These are phyloP conservation scores for Penicillium polonicum DNA, from an alignment of 2,329 filamentous ascomycete genomes.

Conservation along the genomic window DNA sequence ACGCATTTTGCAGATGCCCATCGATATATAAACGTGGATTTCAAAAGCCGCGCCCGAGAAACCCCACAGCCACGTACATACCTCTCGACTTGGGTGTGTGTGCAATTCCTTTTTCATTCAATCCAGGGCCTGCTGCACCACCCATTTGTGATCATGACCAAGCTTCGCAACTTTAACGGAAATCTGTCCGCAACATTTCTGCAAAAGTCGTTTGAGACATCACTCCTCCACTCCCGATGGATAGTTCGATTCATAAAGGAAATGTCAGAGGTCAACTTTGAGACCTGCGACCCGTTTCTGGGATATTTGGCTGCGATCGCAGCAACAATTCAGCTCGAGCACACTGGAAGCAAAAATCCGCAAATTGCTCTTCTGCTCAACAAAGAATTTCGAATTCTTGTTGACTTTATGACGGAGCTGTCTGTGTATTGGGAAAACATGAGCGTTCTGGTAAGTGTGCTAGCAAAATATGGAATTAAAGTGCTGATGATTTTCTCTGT, in stretches of 20 bases:
- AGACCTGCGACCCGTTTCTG: conserved; percentile 27
- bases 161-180: conserved; percentile 24
- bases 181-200: conserved; percentile 28
- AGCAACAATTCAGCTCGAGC: conserved; percentile 30
- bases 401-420: conserved; percentile 23
- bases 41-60: conserved; percentile 24
- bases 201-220: conserved; percentile 31
- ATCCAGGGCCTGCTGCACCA: conserved; percentile 28
- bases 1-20: conserved; percentile 29
- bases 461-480: background rate
- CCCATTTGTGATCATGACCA: conserved; percentile 30
- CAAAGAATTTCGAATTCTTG: conserved; percentile 23
- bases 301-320: conserved; percentile 30
- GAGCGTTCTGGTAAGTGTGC: conserved; percentile 20
- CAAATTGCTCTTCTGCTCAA: conserved; percentile 25
- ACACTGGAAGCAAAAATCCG: conserved; percentile 27
- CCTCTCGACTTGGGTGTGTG: conserved; percentile 28
- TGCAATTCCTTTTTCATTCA: conserved; percentile 30
- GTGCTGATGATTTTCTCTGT: background rate
- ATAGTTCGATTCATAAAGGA: conserved; percentile 27
- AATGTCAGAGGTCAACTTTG: conserved; percentile 25
- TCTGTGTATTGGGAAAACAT: conserved; percentile 25
- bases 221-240: conserved; percentile 30
- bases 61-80: conserved; percentile 24
- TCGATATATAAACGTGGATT: conserved; percentile 30